Conservation (phyloP, 169 alveolate species). For the Plasmodium gallinaceum region DNA sequence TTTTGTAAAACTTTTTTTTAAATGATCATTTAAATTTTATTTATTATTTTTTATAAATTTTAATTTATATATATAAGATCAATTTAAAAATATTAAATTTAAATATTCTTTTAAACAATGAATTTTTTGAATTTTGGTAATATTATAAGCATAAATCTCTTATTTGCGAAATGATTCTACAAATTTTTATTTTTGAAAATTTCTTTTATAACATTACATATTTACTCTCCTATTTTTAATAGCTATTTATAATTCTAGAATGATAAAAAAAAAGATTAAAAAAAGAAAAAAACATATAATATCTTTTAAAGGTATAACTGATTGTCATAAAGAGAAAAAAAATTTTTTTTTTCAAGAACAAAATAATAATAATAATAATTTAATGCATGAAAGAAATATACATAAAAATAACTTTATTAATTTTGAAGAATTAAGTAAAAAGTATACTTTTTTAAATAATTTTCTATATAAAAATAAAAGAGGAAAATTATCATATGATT, state of each 20-base stretch:
- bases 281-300: not conserved
- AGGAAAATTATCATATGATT: conserved; percentile 41
- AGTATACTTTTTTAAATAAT: conserved; percentile 30
- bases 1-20: no score
- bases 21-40: no score
- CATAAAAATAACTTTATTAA: conserved; percentile 30
- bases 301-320: not conserved
- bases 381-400: conserved; percentile 74
- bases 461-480: conserved; percentile 30
- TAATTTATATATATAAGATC: no score
- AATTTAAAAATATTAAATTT: no score
- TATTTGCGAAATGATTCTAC: no score
- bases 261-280: not conserved
- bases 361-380: not conserved
- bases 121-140: no score
- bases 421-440: conserved; percentile 68
- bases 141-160: no score
- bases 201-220: not conserved
- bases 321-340: conserved; percentile 1
- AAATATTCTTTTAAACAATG: no score
- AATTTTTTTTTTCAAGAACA: not conserved
- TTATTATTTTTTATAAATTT: no score
- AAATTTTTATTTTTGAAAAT: not conserved
- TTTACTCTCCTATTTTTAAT: not conserved
- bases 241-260: not conserved